Base-by-base conservation (phyloP, 2,329 filamentous ascomycete genomes). In the Hyphodiscus sp. region DNA sequence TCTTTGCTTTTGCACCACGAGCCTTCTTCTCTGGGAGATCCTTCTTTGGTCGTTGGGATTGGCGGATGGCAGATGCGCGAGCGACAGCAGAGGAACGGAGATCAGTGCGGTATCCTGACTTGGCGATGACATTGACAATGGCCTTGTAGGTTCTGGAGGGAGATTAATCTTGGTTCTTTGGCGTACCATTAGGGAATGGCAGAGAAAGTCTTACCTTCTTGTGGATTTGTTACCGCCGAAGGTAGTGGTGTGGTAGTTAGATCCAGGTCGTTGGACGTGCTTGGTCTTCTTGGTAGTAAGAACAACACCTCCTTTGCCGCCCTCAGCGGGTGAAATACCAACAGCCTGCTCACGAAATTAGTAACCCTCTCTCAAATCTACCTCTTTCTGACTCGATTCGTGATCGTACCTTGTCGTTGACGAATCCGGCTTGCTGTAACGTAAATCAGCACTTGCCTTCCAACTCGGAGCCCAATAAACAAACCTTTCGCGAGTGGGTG, bases 401-500 rank as follows among this genome's bases (percentile, higher is more conserved):
- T 41, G 41, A 20, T 50, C 70, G 61, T 87, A 94, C 90, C 88
- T 96, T 94, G 73, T 86, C 82, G 80, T 95, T 96, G 75, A 89
- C 84, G 76, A 91, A 95, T 70, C 94, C 94, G 68, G 89, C 89
- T 76, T 96, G 83, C 89, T 95, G 71, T 59, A 61, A 38, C 33
- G 52, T 30, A n/a, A 38, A 47, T 60, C 58, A 63, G 58, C 26
- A 45, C 38, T n/a, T 43, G 9, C 26, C 10, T 47, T 44, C 18
- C 30, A 44, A 48, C 33, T 51, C 10, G 11, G 18, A 26, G 19
- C 18, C 20, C 7, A 13, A n/a, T 18, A 19, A 51, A 29, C 65
- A 54, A 76, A 94, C 89, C 86, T 95, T 97, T 79, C 89, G 87
- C 68, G 82, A 85, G 81, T 95, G 87, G 76, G 86, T 79, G 86